These are phyloP conservation scores for Ceratocystis cubensis DNA, from an alignment of 2,329 filamentous ascomycete species.

Conservation along the genomic window DNA sequence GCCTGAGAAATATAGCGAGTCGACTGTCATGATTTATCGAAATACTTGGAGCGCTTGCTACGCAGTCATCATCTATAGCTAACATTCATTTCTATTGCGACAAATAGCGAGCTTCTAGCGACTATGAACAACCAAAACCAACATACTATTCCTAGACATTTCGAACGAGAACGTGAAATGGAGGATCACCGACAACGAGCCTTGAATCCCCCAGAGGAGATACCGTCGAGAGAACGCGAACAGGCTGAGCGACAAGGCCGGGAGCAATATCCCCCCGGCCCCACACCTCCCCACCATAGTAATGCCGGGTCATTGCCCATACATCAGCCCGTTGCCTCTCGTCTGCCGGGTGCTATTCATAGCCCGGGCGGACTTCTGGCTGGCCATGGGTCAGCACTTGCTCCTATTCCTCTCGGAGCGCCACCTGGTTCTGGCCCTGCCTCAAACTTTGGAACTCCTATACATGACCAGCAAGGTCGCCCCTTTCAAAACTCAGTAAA, in stretches of 20 bases:
- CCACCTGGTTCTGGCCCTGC: conserved; percentile 35
- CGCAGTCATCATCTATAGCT: not conserved
- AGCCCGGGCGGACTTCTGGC: conserved; percentile 80
- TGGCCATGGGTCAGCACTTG: conserved; percentile 51
- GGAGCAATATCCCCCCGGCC: conserved; percentile 54
- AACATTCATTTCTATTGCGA: conserved; percentile 11
- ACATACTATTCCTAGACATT: conserved; percentile 31
- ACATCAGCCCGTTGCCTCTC: conserved; percentile 83
- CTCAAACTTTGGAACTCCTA: conserved; percentile 41
- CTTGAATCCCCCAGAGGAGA: conserved; percentile 37
- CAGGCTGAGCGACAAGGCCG: conserved; percentile 47
- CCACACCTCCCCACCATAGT: conserved; percentile 71
- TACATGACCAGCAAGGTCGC: conserved; percentile 41
- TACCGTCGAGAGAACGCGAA: conserved; percentile 35
- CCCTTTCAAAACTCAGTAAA: conserved; percentile 40
- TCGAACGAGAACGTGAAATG: conserved; percentile 39
- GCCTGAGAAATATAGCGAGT: not conserved
- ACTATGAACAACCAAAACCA: conserved; percentile 38
- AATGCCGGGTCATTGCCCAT: conserved; percentile 80
- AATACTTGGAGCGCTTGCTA: not conserved
- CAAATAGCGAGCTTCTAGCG: conserved; percentile 19
- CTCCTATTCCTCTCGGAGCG: conserved; percentile 40
- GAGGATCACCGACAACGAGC: conserved; percentile 37
- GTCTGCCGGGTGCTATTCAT: conserved; percentile 70
- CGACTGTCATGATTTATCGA: not conserved